A percentile compares a stretch with the other conserved stretches of the same genome.
Conservation (phyloP, 257 asterid genomes). For the Nicotiana sylvestris region DNA sequence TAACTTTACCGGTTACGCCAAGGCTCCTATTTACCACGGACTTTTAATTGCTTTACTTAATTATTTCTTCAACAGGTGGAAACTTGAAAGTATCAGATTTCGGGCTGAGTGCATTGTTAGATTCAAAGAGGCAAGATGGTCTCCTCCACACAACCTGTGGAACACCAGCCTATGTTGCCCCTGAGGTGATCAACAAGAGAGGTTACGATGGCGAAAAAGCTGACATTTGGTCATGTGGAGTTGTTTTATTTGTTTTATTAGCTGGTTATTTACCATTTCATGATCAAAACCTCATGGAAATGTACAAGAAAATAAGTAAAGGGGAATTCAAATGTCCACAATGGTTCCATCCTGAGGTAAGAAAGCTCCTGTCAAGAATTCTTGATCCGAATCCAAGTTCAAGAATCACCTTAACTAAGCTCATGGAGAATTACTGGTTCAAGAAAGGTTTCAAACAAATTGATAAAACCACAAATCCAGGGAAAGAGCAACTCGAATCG, state of each 20-base stretch:
- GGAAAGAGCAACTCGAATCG: slow-evolving; percentile 20
- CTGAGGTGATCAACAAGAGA: slow-evolving; percentile 66
- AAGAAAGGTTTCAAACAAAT: slow-evolving; percentile 52
- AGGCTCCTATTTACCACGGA: neutral
- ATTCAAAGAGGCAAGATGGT: slow-evolving; percentile 68
- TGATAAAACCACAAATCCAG: slow-evolving; percentile 15
- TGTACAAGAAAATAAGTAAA: slow-evolving; percentile 66
- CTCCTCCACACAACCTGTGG: slow-evolving; percentile 93
- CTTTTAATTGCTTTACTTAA: neutral
- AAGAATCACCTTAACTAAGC: slow-evolving; percentile 41
- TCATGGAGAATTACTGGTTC: slow-evolving; percentile 86
- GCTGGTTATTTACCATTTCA: slow-evolving; percentile 91
- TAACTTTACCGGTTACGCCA: too few species aligned
- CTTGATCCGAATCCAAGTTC: slow-evolving; percentile 71
- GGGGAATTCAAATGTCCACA: slow-evolving; percentile 77
- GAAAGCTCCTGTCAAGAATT: slow-evolving; percentile 58
- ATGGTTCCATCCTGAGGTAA: slow-evolving; percentile 79
- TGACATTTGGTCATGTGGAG: slow-evolving; percentile 95
- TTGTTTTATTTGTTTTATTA: slow-evolving; percentile 61
- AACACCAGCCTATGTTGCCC: slow-evolving; percentile 94
- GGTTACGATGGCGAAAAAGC: slow-evolving; percentile 92
- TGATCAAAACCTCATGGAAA: slow-evolving; percentile 64
- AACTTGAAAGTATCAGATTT: slow-evolving; percentile 75
- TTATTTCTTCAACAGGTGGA: slow-evolving; percentile 17
- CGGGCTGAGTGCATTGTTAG: slow-evolving; percentile 78